phyloP scores from a whole-genome alignment of 202 grass and related monocot genomes.

The Bolboschoenoplectus hybrid region DNA sequence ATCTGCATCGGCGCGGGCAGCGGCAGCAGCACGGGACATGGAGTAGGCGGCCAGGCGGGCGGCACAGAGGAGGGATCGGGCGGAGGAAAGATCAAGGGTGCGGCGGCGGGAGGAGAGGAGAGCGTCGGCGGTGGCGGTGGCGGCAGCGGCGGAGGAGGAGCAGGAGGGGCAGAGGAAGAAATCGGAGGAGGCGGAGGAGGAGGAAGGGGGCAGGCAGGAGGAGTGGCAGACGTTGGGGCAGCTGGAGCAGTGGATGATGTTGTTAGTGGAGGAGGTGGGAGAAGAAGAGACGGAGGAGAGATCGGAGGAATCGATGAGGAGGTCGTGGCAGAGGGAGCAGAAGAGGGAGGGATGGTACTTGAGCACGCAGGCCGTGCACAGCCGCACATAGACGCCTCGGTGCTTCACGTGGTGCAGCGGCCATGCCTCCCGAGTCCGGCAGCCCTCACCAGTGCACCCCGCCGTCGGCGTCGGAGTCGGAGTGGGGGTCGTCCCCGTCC shows the following conservation, averaged over 20 bases:
- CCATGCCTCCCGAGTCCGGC: slow-evolving; percentile 71
- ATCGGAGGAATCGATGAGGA: slow-evolving; percentile 35
- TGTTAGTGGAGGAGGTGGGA: not conserved
- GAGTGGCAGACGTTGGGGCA: slow-evolving; percentile 65
- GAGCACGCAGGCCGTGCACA: slow-evolving; percentile 89
- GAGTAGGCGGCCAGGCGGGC: slow-evolving; percentile 59
- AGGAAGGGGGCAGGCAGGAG: slow-evolving; percentile 50
- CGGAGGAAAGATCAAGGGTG: slow-evolving; percentile 42
- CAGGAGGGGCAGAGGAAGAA: slow-evolving; percentile 77
- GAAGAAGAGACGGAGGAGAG: not conserved
- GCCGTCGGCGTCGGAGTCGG: not conserved
- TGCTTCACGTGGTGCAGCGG: slow-evolving; percentile 88
- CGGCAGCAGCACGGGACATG: slow-evolving; percentile 50
- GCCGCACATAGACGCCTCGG: slow-evolving; percentile 65
- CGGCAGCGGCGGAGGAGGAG: slow-evolving; percentile 40
- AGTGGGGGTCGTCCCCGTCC: slow-evolving; percentile 19
- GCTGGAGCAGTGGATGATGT: slow-evolving; percentile 50
- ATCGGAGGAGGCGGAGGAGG: not conserved
- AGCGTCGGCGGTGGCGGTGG: not conserved
- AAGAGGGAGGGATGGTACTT: slow-evolving; percentile 66
- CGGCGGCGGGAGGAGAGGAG: slow-evolving; percentile 37
- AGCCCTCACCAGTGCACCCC: slow-evolving; percentile 70
- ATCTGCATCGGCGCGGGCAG: slow-evolving; percentile 58
- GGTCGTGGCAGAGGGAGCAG: slow-evolving; percentile 68
- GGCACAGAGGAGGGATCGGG: slow-evolving; percentile 63